phyloP scores from a whole-genome alignment of 306 rosid species.

The Ceratonia siliqua region DNA sequence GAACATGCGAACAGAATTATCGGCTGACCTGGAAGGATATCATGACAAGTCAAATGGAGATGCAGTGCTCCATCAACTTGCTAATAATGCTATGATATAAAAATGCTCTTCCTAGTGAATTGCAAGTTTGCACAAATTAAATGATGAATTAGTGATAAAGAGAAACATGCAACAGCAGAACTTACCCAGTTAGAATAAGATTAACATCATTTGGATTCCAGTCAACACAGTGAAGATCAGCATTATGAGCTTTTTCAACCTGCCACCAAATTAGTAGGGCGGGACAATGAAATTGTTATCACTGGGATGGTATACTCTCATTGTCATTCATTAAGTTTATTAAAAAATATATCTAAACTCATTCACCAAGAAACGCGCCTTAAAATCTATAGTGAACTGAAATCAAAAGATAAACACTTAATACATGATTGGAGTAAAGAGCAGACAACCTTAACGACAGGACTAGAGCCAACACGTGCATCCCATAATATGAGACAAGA shows the following conservation, averaged over 20 bases:
- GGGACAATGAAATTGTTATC: neutral
- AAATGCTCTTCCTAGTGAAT: neutral
- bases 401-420: slow-evolving; percentile 6
- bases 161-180: slow-evolving; percentile 19
- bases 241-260: slow-evolving; percentile 97
- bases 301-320: neutral
- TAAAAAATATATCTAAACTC: neutral
- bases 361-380: neutral
- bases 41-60: slow-evolving; percentile 28
- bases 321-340: neutral
- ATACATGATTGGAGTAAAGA: neutral
- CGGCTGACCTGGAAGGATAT: slow-evolving; percentile 81
- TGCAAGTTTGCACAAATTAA: neutral
- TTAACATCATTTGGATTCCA: slow-evolving; percentile 97
- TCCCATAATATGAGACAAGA: slow-evolving; percentile 98
- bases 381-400: neutral
- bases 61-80: neutral
- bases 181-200: slow-evolving; percentile 87
- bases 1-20: slow-evolving; percentile 88
- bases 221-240: slow-evolving; percentile 99
- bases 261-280: slow-evolving; percentile 36
- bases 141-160: neutral
- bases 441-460: slow-evolving; percentile 76
- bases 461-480: slow-evolving; percentile 87
- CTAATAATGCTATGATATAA: slow-evolving; percentile 1